Evolutionary conservation across 176 grass and related monocot genomes (phyloP), one percentile per base, ranked within the genome.

Genomic region (Dactylis glomerata): DNA sequence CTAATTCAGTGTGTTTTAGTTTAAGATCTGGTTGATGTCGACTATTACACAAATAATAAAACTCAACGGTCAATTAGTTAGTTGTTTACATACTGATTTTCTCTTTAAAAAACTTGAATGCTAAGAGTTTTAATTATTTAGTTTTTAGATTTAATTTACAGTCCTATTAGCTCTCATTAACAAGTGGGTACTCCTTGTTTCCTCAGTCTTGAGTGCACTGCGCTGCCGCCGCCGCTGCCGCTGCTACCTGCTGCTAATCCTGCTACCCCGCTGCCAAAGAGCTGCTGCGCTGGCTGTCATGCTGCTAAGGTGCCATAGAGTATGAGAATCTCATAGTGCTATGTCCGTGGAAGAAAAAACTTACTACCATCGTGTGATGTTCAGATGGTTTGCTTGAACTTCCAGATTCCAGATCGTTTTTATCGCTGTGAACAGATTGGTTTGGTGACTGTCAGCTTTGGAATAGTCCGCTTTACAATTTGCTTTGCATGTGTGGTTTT

Each of bases 141-240:
- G 16, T 79, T 68, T 83, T 19, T 44, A 57, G 32, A 31, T 77
- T 17, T 88, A 49, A 73, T 85, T 73, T 75, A 34, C 31, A 58
- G 12, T 84, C 58, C 14, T 41, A 49, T 86, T 78, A 87, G 82
- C 82, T 82, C 40, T 88, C 34, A 10, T 88, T 92, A 78, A 88
- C 86, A 85, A 81, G 71, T 78, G 72, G 77, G 31, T 82, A 78
- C 86, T 88, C 64, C 27, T 92, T 88, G 78, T 92, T 91, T 88
- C 78, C 81, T 78, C 90, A 91, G 90, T 88, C 46, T 73, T 85
- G 78, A 77, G n/a, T 77, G 51, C 78, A 27, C 63, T 71, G 50
- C 52, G 41, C 73, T 73, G 72, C 67, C 17, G 83, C 88, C 41
- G 83, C 82, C 42, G 20, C 88, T 20, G 63, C 89, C 59, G 67